Base-by-base conservation (phyloP, 2,329 filamentous ascomycete genomes). In the Exophiala mesophila region DNA sequence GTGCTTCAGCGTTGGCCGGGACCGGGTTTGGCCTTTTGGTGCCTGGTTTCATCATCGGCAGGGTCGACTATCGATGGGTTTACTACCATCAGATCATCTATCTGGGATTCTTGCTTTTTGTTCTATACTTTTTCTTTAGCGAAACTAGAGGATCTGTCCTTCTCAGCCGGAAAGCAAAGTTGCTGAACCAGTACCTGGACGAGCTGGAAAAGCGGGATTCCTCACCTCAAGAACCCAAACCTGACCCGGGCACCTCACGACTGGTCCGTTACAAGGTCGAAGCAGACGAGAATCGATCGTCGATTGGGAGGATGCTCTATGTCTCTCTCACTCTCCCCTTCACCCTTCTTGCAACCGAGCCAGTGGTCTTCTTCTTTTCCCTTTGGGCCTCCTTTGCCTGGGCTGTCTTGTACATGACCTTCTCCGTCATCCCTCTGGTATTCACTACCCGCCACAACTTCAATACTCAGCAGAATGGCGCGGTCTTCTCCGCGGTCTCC, bases 381-480 rank as follows among this genome's bases (percentile, higher is more conserved):
- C 71, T 94, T 1, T 96, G 89, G 89, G 83, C 88, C 1, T 76
- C 86, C 0, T 96, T 96, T 62, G 82, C 82, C 15, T 96, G 89
- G 89, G 88, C 84, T 0, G 77, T 94, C 0, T 75, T 96, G 0
- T 96, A 95, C 62, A 70, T 95, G 13, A 87, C 84, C 9, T 90
- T 95, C 54, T 78, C 79, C 10, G 83, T 86, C 1, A 78, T 95
- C 4, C 86, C 88, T 0, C 73, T 92, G 3, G 80, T 94, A 17
- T 94, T 92, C 63, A 58, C 69, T 16, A 73, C 69, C 4, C 80
- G 78, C 32, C 80, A 90, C 59, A 66, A 69, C 52, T 90, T 94
- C 67, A 74, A 72, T 46, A 66, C 81, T 24, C 71, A 83, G 49
- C 71, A 86, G 60, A 73, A 76, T 1, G 85, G 85, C 37, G 77